Conservation (phyloP, 1,284 basidiomycete species). For the Boletus hoseneyae region DNA sequence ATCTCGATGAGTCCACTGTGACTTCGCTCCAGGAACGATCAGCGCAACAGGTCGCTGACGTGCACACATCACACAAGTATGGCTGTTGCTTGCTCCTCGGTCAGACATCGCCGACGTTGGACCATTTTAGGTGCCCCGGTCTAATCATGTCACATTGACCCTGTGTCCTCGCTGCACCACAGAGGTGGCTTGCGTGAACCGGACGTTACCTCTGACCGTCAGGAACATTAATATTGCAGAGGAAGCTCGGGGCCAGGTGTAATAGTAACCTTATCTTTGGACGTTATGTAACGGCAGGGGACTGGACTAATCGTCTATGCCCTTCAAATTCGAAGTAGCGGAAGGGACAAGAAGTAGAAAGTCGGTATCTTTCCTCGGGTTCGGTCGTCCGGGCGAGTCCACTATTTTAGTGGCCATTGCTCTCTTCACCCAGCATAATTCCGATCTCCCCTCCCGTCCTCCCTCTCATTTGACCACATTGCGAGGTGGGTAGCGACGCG, state of each 20-base stretch:
- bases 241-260: conserved; percentile 16
- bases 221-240: conserved; percentile 8
- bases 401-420: conserved; percentile 19
- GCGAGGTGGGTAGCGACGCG: conserved; percentile 10
- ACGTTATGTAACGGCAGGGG: conserved; percentile 26
- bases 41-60: conserved; percentile 14
- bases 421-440: neutral
- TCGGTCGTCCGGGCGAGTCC: neutral
- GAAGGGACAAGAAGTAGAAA: conserved; percentile 24
- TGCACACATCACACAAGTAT: neutral
- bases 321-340: conserved; percentile 13
- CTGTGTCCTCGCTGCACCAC: neutral
- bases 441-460: conserved; percentile 3
- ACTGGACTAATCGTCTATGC: conserved; percentile 5
- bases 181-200: no score
- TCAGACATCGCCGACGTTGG: neutral
- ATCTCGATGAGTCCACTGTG: conserved; percentile 14
- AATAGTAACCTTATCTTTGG: conserved; percentile 26
- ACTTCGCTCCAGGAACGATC: conserved; percentile 26
- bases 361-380: conserved; percentile 16
- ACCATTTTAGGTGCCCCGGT: neutral
- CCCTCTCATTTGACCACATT: neutral
- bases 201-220: conserved; percentile 7
- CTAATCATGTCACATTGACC: neutral
- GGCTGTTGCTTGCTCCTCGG: neutral